Conservation (phyloP, 177 flowering plant species). For the Vitis hybrid region DNA sequence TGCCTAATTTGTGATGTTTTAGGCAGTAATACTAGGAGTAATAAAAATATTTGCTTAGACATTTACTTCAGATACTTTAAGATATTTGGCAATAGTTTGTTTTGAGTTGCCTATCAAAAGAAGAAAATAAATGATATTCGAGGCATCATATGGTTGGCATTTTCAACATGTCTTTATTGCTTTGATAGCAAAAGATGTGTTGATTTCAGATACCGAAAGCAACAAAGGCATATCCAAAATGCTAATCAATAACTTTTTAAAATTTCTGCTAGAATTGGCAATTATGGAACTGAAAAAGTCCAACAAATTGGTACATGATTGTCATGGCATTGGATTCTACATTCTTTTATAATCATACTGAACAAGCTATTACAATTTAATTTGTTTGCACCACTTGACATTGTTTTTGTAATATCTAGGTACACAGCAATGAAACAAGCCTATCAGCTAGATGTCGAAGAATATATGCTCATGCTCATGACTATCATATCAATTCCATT, state of each 20-base stretch:
- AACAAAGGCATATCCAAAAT: no score
- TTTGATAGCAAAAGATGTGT: no score
- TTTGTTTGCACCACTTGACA: background rate
- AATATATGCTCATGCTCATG: slow-evolving; percentile 91
- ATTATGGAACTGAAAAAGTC: no score
- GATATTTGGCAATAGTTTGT: no score
- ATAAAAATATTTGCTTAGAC: background rate
- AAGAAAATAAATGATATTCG: no score
- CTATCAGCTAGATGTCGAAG: slow-evolving; percentile 81
- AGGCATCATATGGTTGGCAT: no score
- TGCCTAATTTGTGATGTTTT: slow-evolving; percentile 8
- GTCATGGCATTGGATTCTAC: background rate
- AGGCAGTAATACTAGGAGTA: background rate
- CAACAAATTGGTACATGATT: background rate
- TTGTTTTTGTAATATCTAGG: slow-evolving; percentile 31
- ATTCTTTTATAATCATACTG: no score
- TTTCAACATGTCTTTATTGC: no score
- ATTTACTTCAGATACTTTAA: background rate
- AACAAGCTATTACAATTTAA: background rate
- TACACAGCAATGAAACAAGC: slow-evolving; percentile 69
- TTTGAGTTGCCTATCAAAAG: no score
- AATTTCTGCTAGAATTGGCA: no score
- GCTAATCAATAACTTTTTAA: no score
- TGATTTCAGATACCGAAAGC: no score
- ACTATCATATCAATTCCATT: slow-evolving; percentile 89